Evolutionary conservation across 306 rosid genomes (phyloP).

Genomic region (Quercus berberidifolia): DNA sequence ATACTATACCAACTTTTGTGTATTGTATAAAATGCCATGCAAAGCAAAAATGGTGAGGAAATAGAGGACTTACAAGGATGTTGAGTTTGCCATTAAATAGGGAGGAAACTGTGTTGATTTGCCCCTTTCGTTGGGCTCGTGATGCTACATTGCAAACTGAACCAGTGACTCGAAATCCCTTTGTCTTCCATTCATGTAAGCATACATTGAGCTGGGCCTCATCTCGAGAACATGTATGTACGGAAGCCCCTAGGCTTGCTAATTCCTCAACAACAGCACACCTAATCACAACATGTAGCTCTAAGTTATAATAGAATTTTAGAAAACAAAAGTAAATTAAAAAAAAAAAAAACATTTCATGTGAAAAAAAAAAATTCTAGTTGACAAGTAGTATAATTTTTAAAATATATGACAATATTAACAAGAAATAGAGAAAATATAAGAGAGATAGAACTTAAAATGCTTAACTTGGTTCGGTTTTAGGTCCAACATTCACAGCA

Average conservation of each 20-base stretch:
- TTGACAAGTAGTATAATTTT: too few relatives aligned
- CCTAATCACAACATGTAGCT: neutral
- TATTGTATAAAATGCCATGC: too few relatives aligned
- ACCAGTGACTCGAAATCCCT: conserved; percentile 24
- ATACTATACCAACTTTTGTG: too few relatives aligned
- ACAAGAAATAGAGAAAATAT: too few relatives aligned
- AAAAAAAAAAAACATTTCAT: too few relatives aligned
- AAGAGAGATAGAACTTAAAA: too few relatives aligned
- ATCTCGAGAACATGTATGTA: conserved; percentile 22
- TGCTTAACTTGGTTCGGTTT: too few relatives aligned
- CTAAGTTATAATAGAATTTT: too few relatives aligned
- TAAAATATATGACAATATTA: too few relatives aligned
- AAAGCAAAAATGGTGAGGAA: neutral
- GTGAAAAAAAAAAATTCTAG: too few relatives aligned
- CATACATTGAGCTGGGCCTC: conserved; percentile 16
- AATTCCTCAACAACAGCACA: conserved; percentile 13
- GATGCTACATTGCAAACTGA: conserved; percentile 26
- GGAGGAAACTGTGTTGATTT: conserved; percentile 10
- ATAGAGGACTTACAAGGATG: conserved; percentile 23
- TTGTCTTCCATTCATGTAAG: conserved; percentile 19
- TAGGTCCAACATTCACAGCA: too few relatives aligned
- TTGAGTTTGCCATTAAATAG: conserved; percentile 35
- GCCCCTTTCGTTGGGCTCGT: conserved; percentile 18
- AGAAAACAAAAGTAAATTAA: too few relatives aligned
- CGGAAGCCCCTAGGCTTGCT: conserved; percentile 5